Evolutionary conservation across 495 filamentous ascomycete genomes (phyloP).

Genomic region (Penicillium coprophilum): DNA sequence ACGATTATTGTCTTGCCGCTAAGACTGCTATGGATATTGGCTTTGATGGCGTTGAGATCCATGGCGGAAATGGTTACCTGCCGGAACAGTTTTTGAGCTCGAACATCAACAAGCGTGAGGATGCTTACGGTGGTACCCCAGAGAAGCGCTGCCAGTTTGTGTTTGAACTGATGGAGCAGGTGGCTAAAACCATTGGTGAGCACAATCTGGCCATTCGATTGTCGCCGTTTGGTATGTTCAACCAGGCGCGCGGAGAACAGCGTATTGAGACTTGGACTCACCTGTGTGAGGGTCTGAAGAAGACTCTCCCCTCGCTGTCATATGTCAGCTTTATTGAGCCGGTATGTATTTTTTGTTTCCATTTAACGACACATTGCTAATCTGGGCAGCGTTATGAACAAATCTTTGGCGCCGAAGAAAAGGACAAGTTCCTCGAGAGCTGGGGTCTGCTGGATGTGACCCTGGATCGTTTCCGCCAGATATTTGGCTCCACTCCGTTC

Average conservation of each 20-base stretch:
- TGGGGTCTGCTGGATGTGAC: conserved; percentile 45
- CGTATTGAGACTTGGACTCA: conserved; percentile 44
- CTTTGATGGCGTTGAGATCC: conserved; percentile 58
- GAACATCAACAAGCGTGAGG: conserved; percentile 51
- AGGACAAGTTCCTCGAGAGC: conserved; percentile 43
- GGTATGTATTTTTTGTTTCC: conserved; percentile 24
- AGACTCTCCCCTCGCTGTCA: conserved; percentile 43
- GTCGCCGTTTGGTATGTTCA: conserved; percentile 52
- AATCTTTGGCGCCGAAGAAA: conserved; percentile 45
- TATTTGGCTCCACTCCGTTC: conserved; percentile 50
- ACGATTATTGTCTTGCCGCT: conserved; percentile 57
- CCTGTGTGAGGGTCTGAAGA: conserved; percentile 51
- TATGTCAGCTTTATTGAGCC: conserved; percentile 57
- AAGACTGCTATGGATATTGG: conserved; percentile 62
- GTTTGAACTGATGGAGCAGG: conserved; percentile 43
- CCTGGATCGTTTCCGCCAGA: conserved; percentile 40
- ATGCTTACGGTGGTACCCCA: conserved; percentile 51
- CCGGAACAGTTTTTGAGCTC: conserved; percentile 54
- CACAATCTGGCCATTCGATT: conserved; percentile 43
- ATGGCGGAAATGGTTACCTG: conserved; percentile 56
- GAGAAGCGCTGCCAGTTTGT: conserved; percentile 52
- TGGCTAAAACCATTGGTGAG: conserved; percentile 27
- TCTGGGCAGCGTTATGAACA: conserved; percentile 46
- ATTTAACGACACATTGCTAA: conserved; percentile 1
- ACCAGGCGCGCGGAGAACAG: conserved; percentile 46